These are phyloP conservation scores for Glaciozyma antarctica DNA, from an alignment of 768 basidiomycete genomes.

Conservation along the genomic window DNA sequence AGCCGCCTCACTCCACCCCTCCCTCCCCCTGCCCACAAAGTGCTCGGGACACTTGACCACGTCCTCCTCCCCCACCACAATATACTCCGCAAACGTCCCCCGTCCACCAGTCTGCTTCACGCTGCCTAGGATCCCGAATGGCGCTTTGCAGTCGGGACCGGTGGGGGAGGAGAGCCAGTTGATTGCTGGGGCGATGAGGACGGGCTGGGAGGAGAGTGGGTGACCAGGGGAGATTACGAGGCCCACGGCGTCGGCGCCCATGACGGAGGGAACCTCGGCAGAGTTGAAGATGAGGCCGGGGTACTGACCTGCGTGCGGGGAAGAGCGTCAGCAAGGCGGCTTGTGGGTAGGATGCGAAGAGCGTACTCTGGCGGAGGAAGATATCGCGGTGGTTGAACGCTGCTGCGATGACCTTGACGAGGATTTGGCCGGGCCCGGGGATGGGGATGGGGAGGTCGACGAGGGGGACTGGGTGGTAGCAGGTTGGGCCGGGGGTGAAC, in stretches of 20 bases:
- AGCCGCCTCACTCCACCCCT: constrained; percentile 42
- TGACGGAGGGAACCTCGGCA: constrained; percentile 13
- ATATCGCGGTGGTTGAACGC: constrained; percentile 64
- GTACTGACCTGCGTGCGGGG: constrained; percentile 6
- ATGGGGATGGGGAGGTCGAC: constrained; percentile 35
- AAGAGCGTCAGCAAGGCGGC: neutral
- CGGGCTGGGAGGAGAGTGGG: constrained; percentile 21
- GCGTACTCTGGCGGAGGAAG: constrained; percentile 42
- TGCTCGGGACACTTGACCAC: constrained; percentile 59
- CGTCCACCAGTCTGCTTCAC: constrained; percentile 42
- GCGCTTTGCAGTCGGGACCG: constrained; percentile 36
- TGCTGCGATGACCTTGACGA: constrained; percentile 5
- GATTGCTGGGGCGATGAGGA: constrained; percentile 21
- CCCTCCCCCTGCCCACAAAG: constrained; percentile 50
- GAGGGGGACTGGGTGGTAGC: constrained; percentile 19
- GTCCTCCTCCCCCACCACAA: constrained; percentile 57
- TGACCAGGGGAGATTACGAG: constrained; percentile 27
- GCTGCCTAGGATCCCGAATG: constrained; percentile 62
- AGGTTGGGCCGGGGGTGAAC: constrained; percentile 37
- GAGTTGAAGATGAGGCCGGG: constrained; percentile 31
- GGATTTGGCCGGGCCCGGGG: constrained; percentile 48
- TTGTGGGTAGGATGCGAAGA: constrained; percentile 25
- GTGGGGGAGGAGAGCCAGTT: constrained; percentile 23
- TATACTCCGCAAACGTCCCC: constrained; percentile 69
- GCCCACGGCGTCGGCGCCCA: constrained; percentile 35